These are phyloP conservation scores for Arachis stenosperma DNA, from an alignment of 306 rosid species.

Conservation along the genomic window DNA sequence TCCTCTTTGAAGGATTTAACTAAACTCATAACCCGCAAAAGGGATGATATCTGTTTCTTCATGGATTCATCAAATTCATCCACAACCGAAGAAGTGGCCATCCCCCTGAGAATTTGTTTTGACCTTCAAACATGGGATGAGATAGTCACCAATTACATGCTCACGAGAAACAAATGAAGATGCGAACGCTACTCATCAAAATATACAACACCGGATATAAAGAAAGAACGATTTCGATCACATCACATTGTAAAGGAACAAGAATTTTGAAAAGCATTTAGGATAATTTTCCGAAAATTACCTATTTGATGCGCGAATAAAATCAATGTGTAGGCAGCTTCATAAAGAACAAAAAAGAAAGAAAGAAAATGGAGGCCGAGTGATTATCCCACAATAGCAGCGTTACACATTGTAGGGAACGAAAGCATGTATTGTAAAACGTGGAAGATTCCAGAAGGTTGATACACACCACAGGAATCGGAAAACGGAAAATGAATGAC, in stretches of 20 bases:
- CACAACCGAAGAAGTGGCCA: conserved; percentile 37
- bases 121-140: conserved; percentile 23
- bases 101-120: background rate
- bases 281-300: too few relatives aligned
- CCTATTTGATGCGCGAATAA: background rate
- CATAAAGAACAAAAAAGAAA: background rate
- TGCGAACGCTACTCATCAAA: background rate
- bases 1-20: conserved; percentile 47
- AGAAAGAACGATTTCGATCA: background rate
- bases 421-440: background rate
- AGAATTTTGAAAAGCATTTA: background rate
- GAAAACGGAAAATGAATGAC: background rate
- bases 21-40: conserved; percentile 40
- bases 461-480: background rate
- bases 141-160: conserved; percentile 9
- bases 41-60: conserved; percentile 41
- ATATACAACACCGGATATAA: background rate
- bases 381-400: background rate
- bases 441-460: background rate
- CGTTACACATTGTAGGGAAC: background rate
- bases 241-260: background rate
- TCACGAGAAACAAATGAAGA: background rate
- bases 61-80: conserved; percentile 47
- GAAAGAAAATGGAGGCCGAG: background rate
- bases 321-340: background rate